phyloP scores from a whole-genome alignment of 2,329 filamentous ascomycete genomes.

The Berkeleyomyces rouxiae region DNA sequence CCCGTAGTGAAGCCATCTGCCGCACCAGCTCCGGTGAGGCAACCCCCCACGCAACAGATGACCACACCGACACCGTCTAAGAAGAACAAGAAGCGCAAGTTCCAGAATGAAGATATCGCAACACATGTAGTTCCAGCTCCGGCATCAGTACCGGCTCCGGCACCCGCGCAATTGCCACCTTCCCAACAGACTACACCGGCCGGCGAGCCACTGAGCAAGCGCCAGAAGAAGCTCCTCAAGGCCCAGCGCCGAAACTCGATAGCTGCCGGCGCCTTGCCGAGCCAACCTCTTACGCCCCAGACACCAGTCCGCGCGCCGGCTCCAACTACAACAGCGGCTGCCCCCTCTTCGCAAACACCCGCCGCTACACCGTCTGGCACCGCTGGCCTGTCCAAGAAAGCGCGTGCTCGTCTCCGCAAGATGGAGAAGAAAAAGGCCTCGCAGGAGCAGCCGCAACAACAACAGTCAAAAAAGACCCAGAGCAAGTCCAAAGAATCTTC shows the following conservation, averaged over 20 bases:
- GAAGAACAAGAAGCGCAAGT: background rate
- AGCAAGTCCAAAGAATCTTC: too few relatives aligned
- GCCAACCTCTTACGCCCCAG: background rate
- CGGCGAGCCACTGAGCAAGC: background rate
- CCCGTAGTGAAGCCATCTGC: background rate
- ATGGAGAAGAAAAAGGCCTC: background rate
- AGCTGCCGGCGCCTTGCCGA: background rate
- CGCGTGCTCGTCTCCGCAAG: background rate
- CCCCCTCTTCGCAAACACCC: background rate
- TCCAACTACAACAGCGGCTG: background rate
- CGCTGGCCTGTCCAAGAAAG: background rate
- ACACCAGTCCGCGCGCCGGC: background rate
- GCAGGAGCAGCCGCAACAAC: background rate
- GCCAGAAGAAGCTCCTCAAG: constrained; percentile 3
- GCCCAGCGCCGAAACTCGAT: background rate
- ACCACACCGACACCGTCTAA: background rate
- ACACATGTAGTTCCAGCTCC: background rate
- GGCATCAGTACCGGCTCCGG: background rate
- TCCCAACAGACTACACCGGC: background rate
- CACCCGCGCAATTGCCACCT: background rate
- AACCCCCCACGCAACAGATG: background rate
- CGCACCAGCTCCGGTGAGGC: background rate
- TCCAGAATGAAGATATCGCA: background rate
- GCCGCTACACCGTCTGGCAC: background rate
- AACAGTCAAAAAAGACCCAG: too few relatives aligned